Conservation (phyloP, 768 basidiomycete species). For the Boletus rubroflammeus region DNA sequence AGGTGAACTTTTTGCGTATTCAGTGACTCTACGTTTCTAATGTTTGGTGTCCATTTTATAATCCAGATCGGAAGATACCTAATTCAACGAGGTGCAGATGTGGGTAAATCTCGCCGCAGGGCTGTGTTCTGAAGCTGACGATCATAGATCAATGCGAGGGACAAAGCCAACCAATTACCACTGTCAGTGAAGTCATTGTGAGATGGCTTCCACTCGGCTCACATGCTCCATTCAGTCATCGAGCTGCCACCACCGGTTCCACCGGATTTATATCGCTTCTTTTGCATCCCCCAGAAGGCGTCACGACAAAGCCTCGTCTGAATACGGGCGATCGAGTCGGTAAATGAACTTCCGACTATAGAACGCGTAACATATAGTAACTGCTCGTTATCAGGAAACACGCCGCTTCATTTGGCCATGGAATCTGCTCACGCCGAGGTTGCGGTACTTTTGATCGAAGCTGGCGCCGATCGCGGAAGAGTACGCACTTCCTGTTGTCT, state of each 20-base stretch:
- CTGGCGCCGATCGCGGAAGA: slow-evolving; percentile 87
- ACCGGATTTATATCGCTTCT: slow-evolving; percentile 84
- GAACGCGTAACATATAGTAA: neutral
- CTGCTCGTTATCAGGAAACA: slow-evolving; percentile 63
- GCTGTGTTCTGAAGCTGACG: slow-evolving; percentile 30
- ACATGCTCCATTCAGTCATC: slow-evolving; percentile 55
- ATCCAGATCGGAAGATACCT: slow-evolving; percentile 81
- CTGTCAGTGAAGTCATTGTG: slow-evolving; percentile 45
- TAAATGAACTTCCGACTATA: slow-evolving; percentile 28
- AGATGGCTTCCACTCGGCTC: neutral
- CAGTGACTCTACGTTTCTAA: slow-evolving; percentile 18
- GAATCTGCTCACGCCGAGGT: slow-evolving; percentile 92
- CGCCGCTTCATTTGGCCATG: slow-evolving; percentile 95
- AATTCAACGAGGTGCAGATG: slow-evolving; percentile 87
- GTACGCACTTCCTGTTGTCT: slow-evolving; percentile 44
- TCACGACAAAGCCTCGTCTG: slow-evolving; percentile 65
- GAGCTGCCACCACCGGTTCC: slow-evolving; percentile 94
- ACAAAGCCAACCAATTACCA: slow-evolving; percentile 89
- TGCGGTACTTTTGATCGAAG: slow-evolving; percentile 88
- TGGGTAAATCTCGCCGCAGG: slow-evolving; percentile 44
- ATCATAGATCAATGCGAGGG: slow-evolving; percentile 85
- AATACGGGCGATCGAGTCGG: slow-evolving; percentile 84
- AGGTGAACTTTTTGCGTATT: slow-evolving; percentile 45
- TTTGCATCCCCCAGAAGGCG: slow-evolving; percentile 75
- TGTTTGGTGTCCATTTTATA: slow-evolving; percentile 26